These are phyloP conservation scores for Saccharomycopsis lassenensis DNA, from an alignment of 805 yeast genomes.

Conservation along the genomic window DNA sequence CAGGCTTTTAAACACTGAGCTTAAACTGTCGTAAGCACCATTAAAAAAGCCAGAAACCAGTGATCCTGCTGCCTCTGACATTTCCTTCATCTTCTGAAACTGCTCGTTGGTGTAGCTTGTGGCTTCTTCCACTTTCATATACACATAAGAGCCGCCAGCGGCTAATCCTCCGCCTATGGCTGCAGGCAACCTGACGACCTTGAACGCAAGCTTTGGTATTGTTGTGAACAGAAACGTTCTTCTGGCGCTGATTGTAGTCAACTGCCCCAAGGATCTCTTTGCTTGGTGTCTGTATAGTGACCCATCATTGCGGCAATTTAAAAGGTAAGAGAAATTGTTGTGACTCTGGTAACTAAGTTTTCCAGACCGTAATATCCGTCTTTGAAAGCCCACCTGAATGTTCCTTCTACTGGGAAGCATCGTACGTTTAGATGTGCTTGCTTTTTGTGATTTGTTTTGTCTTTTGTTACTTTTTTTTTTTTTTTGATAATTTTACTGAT, in stretches of 20 bases:
- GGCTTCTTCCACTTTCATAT: slow-evolving; percentile 87
- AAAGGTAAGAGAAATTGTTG: slow-evolving; percentile 7
- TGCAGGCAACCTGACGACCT: slow-evolving; percentile 57
- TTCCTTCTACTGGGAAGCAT: no score
- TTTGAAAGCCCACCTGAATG: no score
- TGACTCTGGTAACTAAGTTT: no score
- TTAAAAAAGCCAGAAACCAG: slow-evolving; percentile 21
- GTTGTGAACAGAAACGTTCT: slow-evolving; percentile 24
- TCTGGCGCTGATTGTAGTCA: slow-evolving; percentile 1
- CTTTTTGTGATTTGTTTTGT: no score
- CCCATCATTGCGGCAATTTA: slow-evolving; percentile 4
- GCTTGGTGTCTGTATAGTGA: slow-evolving; percentile 4
- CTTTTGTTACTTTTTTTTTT: no score
- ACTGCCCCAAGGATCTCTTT: no score
- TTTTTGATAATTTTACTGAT: no score
- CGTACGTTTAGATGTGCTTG: no score
- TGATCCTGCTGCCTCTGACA: slow-evolving; percentile 45
- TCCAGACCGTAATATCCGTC: no score
- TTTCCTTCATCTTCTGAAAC: slow-evolving; percentile 49
- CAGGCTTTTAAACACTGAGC: slow-evolving; percentile 15
- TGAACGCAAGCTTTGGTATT: slow-evolving; percentile 44
- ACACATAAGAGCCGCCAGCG: slow-evolving; percentile 89
- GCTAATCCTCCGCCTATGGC: slow-evolving; percentile 84
- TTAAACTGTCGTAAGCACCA: slow-evolving; percentile 27
- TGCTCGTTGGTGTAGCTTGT: slow-evolving; percentile 58